A percentile compares a stretch with the other conserved stretches of the same genome.
These are phyloP conservation scores for Rhizophora apiculata DNA, from an alignment of 345 rosid genomes.

Conservation along the genomic window DNA sequence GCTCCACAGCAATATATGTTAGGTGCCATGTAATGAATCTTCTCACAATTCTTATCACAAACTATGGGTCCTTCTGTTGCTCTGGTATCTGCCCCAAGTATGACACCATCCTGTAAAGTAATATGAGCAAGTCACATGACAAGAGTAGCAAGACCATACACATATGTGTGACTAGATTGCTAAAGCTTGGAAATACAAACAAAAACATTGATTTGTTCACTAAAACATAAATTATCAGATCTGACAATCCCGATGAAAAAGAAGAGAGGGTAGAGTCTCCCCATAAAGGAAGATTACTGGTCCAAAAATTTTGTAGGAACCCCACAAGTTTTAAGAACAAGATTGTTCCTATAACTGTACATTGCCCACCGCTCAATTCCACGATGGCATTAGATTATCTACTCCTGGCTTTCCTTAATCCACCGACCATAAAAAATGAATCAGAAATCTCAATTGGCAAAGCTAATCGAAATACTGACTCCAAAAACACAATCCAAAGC, in stretches of 20 bases:
- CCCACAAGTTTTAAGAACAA: too few species aligned
- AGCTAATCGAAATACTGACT: too few species aligned
- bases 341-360: too few species aligned
- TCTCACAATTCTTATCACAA: constrained; percentile 96
- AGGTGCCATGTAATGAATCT: constrained; percentile 98
- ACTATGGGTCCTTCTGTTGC: constrained; percentile 98
- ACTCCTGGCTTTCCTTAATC: too few species aligned
- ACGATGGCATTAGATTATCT: too few species aligned
- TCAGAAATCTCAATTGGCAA: too few species aligned
- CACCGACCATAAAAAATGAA: too few species aligned
- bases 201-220: background rate
- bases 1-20: constrained; percentile 98
- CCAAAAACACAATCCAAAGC: too few species aligned
- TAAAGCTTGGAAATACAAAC: background rate
- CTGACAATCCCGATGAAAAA: background rate
- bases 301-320: too few species aligned
- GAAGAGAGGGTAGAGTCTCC: too few species aligned
- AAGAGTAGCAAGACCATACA: background rate
- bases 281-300: too few species aligned
- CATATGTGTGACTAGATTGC: background rate
- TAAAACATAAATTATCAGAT: background rate
- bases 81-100: constrained; percentile 91
- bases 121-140: background rate
- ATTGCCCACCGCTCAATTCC: too few species aligned
- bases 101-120: constrained; percentile 70